These are phyloP conservation scores for Trichophyton equinum DNA, from an alignment of 2,329 filamentous ascomycete genomes.

Conservation along the genomic window DNA sequence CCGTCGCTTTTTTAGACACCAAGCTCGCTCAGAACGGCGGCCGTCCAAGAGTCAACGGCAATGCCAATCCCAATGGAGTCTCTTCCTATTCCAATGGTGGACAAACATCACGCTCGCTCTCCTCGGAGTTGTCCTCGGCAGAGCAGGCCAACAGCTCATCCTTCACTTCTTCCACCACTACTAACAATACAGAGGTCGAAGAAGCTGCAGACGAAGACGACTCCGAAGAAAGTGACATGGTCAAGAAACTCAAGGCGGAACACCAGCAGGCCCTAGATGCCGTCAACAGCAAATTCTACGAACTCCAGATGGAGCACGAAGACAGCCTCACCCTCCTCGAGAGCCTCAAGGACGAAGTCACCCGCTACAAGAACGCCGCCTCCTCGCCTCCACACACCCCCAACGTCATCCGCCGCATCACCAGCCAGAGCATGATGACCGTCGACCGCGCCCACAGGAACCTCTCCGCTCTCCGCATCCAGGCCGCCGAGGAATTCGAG, in stretches of 20 bases:
- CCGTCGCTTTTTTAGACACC: conserved; percentile 38
- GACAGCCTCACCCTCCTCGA: conserved; percentile 76
- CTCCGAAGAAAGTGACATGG: conserved; percentile 42
- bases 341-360: conserved; percentile 75
- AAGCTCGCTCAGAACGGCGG: conserved; percentile 65
- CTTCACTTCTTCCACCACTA: conserved; percentile 52
- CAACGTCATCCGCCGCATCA: conserved; percentile 82
- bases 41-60: conserved; percentile 48
- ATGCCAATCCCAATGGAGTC: conserved; percentile 39
- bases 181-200: too few species aligned
- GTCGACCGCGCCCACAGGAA: conserved; percentile 87
- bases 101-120: conserved; percentile 82
- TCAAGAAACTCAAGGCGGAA: conserved; percentile 59
- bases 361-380: conserved; percentile 53
- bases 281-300: conserved; percentile 65
- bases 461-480: conserved; percentile 75
- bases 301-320: conserved; percentile 70
- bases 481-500: conserved; percentile 78
- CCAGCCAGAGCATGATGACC: conserved; percentile 66
- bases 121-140: conserved; percentile 82
- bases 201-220: conserved; percentile 37
- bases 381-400: conserved; percentile 47
- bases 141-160: conserved; percentile 40
- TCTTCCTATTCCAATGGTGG: conserved; percentile 30
- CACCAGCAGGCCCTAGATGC: conserved; percentile 63